Percentiles rank a stretch among this genome's conserved stretches.
These are phyloP conservation scores for Coprinellus micaceus DNA, from an alignment of 768 basidiomycete species.

Conservation along the genomic window DNA sequence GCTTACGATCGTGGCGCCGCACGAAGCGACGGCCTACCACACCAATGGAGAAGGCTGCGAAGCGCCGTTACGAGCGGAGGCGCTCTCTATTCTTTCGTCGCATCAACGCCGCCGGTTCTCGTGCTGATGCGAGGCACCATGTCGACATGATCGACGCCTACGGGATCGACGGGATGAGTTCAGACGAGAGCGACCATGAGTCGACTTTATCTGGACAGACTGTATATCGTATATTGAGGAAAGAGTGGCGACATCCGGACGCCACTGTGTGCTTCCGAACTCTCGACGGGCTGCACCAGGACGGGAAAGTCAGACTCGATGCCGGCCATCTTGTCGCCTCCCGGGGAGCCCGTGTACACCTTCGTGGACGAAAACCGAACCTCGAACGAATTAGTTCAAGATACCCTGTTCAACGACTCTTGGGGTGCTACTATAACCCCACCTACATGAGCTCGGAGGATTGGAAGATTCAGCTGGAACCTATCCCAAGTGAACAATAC, in stretches of 20 bases:
- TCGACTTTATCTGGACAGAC: neutral
- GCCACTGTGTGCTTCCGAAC: neutral
- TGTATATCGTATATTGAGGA: neutral
- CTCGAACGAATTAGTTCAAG: too few relatives aligned
- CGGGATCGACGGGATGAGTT: neutral
- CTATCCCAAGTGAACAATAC: too few relatives aligned
- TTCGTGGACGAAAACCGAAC: too few relatives aligned
- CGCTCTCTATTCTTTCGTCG: neutral
- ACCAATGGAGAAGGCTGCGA: neutral
- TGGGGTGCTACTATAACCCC: too few relatives aligned
- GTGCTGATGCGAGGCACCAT: neutral
- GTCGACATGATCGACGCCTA: neutral
- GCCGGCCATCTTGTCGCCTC: too few relatives aligned
- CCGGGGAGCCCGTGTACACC: too few relatives aligned
- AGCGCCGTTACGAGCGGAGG: neutral
- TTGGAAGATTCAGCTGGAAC: too few relatives aligned
- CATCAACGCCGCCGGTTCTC: neutral
- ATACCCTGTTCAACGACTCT: too few relatives aligned
- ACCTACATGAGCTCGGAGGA: too few relatives aligned
- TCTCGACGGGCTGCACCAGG: neutral
- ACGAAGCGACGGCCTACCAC: neutral
- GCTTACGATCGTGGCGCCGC: neutral
- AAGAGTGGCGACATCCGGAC: neutral
- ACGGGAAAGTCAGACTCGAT: neutral
- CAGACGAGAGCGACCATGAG: neutral